Conservation (phyloP, 176 grass and related monocot species). For the Microstegium vimineum region DNA sequence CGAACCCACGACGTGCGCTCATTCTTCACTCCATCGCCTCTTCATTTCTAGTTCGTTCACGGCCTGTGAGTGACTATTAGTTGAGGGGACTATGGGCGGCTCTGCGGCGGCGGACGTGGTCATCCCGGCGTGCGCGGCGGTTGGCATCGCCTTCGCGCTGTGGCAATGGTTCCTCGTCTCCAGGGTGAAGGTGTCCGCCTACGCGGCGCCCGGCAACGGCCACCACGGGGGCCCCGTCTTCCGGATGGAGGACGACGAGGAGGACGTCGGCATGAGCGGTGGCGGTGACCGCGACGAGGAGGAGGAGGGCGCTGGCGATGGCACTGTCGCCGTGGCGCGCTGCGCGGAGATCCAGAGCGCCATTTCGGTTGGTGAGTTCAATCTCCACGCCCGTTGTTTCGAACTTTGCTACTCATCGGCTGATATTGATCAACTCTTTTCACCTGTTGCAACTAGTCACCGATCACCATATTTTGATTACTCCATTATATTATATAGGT, state of each 20-base stretch:
- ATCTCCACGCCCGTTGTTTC: not conserved
- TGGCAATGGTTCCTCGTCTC: slow-evolving; percentile 67
- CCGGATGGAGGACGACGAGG: not conserved
- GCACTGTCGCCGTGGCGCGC: slow-evolving; percentile 34
- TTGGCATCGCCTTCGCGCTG: slow-evolving; percentile 57
- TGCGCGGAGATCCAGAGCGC: slow-evolving; percentile 79
- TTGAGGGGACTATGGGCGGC: not conserved
- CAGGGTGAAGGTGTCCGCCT: slow-evolving; percentile 44
- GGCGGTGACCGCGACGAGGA: slow-evolving; percentile 8
- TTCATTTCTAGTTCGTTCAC: not conserved
- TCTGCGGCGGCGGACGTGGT: slow-evolving; percentile 25
- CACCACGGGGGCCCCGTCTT: slow-evolving; percentile 7
- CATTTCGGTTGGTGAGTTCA: slow-evolving; percentile 59
- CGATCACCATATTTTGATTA: not conserved
- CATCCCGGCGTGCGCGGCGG: slow-evolving; percentile 50
- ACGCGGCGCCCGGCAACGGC: slow-evolving; percentile 8
- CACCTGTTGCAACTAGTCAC: not conserved
- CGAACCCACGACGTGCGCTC: not conserved
- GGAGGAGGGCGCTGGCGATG: slow-evolving; percentile 26
- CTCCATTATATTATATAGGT: not conserved
- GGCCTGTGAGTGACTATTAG: not conserved
- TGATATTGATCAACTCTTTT: not conserved
- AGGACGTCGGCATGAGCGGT: not conserved
- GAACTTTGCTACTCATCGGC: not conserved
- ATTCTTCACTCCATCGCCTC: too few relatives aligned